phyloP scores from a whole-genome alignment of 805 yeast genomes.

The Metschnikowia colocasiae region DNA sequence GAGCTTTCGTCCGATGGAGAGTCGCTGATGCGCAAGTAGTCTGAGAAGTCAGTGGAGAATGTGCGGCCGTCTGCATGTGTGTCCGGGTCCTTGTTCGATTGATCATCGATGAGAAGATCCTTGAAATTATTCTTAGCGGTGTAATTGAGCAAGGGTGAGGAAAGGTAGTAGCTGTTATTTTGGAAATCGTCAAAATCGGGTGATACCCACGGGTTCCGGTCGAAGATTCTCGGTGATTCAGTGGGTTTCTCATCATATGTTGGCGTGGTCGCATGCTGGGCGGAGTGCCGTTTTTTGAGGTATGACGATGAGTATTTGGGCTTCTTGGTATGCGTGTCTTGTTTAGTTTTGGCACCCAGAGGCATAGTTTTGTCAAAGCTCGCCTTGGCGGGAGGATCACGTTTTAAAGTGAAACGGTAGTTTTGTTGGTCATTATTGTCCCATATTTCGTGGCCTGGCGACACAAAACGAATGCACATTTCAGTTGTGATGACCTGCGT shows the following conservation, averaged over 20 bases:
- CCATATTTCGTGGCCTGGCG: conserved; percentile 59
- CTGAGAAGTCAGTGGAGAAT: not conserved
- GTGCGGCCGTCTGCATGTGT: not conserved
- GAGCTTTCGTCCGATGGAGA: not conserved
- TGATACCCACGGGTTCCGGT: not conserved
- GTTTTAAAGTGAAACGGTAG: conserved; percentile 43
- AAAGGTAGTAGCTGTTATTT: conserved; percentile 32
- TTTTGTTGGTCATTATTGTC: conserved; percentile 66
- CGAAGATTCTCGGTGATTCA: not conserved
- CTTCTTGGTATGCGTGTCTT: conserved; percentile 15
- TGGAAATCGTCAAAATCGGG: conserved; percentile 27
- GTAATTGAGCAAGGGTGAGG: conserved; percentile 33
- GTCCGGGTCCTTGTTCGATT: not conserved
- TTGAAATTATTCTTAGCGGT: conserved; percentile 9
- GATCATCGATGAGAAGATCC: conserved; percentile 5
- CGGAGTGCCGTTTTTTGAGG: conserved; percentile 32
- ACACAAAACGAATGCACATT: conserved; percentile 57
- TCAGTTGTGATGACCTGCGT: conserved; percentile 24
- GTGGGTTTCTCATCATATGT: not conserved
- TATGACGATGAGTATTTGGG: conserved; percentile 41
- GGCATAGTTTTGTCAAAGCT: conserved; percentile 7
- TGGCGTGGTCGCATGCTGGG: conserved; percentile 7
- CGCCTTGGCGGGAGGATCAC: not conserved
- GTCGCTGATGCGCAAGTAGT: not conserved
- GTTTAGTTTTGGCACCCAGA: conserved; percentile 12